A percentile compares a stretch with the other conserved stretches of the same genome.
phyloP scores from a whole-genome alignment of 345 rosid genomes.

The Mallotus nudiflorus region DNA sequence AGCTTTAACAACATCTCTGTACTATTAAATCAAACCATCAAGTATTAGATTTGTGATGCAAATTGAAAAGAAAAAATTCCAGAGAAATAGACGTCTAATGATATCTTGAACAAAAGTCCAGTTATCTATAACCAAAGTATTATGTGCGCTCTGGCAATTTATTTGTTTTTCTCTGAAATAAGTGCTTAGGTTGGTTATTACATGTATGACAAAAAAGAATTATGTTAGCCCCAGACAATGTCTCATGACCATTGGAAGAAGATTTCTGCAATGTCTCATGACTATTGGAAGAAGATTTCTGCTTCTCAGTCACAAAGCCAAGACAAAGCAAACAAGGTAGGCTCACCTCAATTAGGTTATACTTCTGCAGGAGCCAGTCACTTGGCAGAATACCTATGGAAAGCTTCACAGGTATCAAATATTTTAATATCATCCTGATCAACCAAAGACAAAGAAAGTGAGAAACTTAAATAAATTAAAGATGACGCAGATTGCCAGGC shows the following conservation, averaged over 20 bases:
- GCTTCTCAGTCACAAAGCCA: constrained; percentile 10
- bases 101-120: background rate
- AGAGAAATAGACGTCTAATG: background rate
- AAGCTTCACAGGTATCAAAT: constrained; percentile 93
- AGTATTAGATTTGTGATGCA: constrained; percentile 14
- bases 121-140: background rate
- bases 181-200: background rate
- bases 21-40: constrained; percentile 46
- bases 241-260: background rate
- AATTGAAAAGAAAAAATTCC: background rate
- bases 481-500: background rate
- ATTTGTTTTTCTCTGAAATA: background rate
- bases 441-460: constrained; percentile 14
- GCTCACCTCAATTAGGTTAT: constrained; percentile 76
- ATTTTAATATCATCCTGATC: constrained; percentile 90
- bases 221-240: background rate
- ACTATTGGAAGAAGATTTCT: background rate
- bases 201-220: background rate
- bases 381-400: constrained; percentile 79
- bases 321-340: constrained; percentile 8
- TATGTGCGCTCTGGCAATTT: background rate
- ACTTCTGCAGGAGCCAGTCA: constrained; percentile 60
- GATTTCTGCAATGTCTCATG: background rate
- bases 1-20: constrained; percentile 66
- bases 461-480: background rate